phyloP scores from a whole-genome alignment of 305 asterid genomes.

The Fraxinus paxiana region DNA sequence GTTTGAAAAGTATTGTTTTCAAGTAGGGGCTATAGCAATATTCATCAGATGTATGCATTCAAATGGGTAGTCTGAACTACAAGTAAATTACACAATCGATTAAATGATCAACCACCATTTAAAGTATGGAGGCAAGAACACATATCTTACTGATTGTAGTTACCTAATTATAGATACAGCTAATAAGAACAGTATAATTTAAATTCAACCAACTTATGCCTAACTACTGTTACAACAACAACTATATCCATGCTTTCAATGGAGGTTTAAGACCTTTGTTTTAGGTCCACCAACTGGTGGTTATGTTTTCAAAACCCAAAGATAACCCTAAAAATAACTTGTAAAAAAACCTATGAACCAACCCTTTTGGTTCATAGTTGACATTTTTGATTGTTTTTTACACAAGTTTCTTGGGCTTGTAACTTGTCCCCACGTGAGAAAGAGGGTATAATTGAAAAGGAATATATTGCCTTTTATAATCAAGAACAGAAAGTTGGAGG shows the following conservation, averaged over 20 bases:
- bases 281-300: conserved; percentile 87
- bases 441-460: conserved; percentile 41
- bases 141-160: not conserved
- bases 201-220: conserved; percentile 31
- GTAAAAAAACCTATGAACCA: conserved; percentile 31
- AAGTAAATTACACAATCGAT: not conserved
- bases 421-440: conserved; percentile 64
- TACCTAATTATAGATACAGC: conserved; percentile 6
- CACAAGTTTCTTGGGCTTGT: conserved; percentile 34
- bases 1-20: not conserved
- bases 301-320: conserved; percentile 46
- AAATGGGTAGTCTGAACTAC: not conserved
- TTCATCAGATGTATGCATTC: not conserved
- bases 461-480: conserved; percentile 28
- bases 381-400: not conserved
- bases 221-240: conserved; percentile 35
- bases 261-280: conserved; percentile 33
- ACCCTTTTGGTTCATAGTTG: conserved; percentile 24
- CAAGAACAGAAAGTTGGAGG: conserved; percentile 38
- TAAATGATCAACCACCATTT: not conserved
- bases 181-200: conserved; percentile 6
- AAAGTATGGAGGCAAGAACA: not conserved
- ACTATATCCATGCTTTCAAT: conserved; percentile 21
- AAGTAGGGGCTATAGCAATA: not conserved
- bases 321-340: conserved; percentile 28